Conservation (phyloP, 1,139 yeast species). For the Candida sp. region DNA sequence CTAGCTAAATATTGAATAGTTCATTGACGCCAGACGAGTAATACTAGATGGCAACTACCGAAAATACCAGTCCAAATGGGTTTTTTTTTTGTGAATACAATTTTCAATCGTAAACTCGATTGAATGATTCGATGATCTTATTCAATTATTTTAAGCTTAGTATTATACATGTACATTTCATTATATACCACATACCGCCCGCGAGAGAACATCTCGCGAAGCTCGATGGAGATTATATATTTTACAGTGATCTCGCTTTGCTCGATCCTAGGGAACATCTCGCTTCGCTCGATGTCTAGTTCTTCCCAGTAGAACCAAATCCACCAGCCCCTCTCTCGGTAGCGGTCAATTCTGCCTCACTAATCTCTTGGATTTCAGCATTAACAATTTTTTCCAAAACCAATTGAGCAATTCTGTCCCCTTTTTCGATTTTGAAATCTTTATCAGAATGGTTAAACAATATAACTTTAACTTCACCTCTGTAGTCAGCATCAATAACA, state of each 20-base stretch:
- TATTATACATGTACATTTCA: not conserved
- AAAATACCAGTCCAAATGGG: not conserved
- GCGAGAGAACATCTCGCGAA: too few species aligned
- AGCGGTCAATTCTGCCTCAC: constrained; percentile 58
- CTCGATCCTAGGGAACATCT: too few species aligned
- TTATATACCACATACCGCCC: not conserved
- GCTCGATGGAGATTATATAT: too few species aligned
- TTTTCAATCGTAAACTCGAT: too few species aligned
- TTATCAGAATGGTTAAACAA: constrained; percentile 70
- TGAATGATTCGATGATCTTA: too few species aligned
- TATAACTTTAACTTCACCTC: constrained; percentile 90
- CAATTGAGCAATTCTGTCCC: constrained; percentile 85
- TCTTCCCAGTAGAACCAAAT: constrained; percentile 85
- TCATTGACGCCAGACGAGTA: too few species aligned
- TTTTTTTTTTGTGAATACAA: too few species aligned
- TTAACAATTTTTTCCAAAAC: constrained; percentile 81
- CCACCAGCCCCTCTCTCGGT: constrained; percentile 87
- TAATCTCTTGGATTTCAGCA: constrained; percentile 67
- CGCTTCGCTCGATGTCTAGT: constrained; percentile 5
- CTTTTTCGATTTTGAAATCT: constrained; percentile 45
- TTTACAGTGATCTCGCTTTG: too few species aligned
- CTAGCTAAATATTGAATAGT: too few species aligned
- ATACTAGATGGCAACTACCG: too few species aligned
- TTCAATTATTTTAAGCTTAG: too few species aligned
- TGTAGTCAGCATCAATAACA: constrained; percentile 93